These are phyloP conservation scores for Mycena vitilis DNA, from an alignment of 768 basidiomycete species.

Conservation along the genomic window DNA sequence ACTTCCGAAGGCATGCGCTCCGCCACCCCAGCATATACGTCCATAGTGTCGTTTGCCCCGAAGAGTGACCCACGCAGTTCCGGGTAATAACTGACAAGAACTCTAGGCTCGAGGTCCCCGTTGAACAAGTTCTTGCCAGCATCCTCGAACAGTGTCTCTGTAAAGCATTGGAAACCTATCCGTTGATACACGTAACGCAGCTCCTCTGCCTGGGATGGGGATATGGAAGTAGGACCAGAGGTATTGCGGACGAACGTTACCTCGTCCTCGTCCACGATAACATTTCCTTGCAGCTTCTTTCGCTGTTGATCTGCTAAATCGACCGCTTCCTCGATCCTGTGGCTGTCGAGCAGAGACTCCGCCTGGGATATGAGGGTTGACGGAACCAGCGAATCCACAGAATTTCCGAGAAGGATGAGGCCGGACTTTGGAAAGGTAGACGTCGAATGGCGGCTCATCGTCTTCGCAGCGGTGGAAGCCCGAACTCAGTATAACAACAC, in stretches of 20 bases:
- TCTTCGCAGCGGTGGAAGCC: neutral
- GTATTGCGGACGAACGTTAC: constrained; percentile 46
- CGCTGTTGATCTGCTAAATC: constrained; percentile 70
- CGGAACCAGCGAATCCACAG: constrained; percentile 74
- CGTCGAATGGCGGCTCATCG: constrained; percentile 25
- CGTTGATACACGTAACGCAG: constrained; percentile 84
- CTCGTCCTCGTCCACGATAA: constrained; percentile 67
- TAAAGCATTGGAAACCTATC: constrained; percentile 82
- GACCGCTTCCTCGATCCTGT: constrained; percentile 73
- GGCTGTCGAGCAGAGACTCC: constrained; percentile 73
- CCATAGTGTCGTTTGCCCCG: constrained; percentile 62
- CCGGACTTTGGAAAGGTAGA: constrained; percentile 74
- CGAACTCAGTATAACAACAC: too few relatives aligned
- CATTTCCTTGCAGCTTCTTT: constrained; percentile 64
- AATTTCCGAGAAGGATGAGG: constrained; percentile 73
- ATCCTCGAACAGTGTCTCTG: constrained; percentile 85
- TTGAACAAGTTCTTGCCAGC: constrained; percentile 82
- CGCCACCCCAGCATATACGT: constrained; percentile 81
- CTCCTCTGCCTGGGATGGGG: constrained; percentile 64
- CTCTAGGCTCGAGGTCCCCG: constrained; percentile 86
- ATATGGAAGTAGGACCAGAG: neutral
- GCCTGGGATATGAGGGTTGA: constrained; percentile 80
- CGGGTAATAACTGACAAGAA: constrained; percentile 85
- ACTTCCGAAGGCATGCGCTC: constrained; percentile 76
- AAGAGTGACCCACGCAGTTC: constrained; percentile 78